Evolutionary conservation across 768 basidiomycete genomes (phyloP), one percentile per base, ranked within the genome.

Genomic region (Strobilomyces echinocephalus): DNA sequence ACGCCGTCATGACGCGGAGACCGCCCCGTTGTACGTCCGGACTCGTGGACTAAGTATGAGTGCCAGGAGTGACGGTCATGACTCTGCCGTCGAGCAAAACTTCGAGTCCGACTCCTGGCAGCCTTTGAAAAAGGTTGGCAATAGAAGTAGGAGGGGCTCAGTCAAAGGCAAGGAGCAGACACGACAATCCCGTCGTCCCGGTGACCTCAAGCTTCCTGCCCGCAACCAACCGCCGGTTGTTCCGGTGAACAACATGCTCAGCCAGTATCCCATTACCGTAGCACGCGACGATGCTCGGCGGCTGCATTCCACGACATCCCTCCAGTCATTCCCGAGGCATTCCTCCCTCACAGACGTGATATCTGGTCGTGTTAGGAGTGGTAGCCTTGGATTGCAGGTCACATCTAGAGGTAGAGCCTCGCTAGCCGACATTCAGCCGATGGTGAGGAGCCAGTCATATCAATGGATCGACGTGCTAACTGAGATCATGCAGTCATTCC

Each of bases 131-230:
- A 69, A 69, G 52, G 61, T 72, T 50, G 58, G 67, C 49, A 76
- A 78, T 62, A 76, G 74, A 52, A 72, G 73, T 50, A 76, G 78
- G 54, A 75, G 72, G 54, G 60, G 70, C n/a, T 81, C 81, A 10
- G 65, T 78, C 30, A 81, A 80, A 61, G 67, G 65, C 46, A 75
- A 74, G 54, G 79, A 79, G 46, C 64, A 71, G 30, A 59, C 70
- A 8, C 74, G 73, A 56, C 68, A 73, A 14, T 64, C 70, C 16
- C 68, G 80, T 55, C 78, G 77, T 56, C 82, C 76, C 31, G 83
- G 83, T 45, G 80, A 84, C 60, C 76, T 84, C 42, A 77, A 80
- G n/a, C 78, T 84, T 28, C 83, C 84, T 36, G 75, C 83, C 31
- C 78, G 83, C 49, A 74, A 77, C 33, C 74, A 73, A 34, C 68